These are phyloP conservation scores for Malassezia vespertilionis DNA, from an alignment of 1,284 basidiomycete species.

Conservation along the genomic window DNA sequence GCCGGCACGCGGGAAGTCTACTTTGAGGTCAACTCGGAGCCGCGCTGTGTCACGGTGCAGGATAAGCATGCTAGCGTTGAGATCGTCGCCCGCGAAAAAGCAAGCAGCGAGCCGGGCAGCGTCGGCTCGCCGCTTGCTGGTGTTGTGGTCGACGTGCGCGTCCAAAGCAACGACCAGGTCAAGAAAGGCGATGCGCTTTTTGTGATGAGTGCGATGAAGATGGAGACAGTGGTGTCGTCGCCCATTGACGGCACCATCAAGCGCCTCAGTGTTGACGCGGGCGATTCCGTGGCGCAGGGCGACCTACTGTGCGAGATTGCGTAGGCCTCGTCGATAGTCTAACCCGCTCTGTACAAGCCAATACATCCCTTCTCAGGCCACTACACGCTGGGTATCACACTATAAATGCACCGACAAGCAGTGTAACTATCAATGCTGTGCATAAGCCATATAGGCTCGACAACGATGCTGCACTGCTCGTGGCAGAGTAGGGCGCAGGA, in stretches of 20 bases:
- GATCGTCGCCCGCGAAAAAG: slow-evolving; percentile 84
- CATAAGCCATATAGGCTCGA: no score
- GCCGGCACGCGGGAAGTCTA: slow-evolving; percentile 89
- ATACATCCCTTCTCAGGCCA: background rate
- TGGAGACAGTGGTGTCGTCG: slow-evolving; percentile 83
- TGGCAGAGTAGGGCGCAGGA: no score
- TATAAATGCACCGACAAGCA: background rate
- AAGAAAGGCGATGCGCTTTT: slow-evolving; percentile 91
- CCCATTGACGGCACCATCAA: slow-evolving; percentile 91
- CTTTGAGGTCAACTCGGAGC: slow-evolving; percentile 61
- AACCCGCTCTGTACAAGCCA: no score
- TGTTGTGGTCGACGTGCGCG: slow-evolving; percentile 92
- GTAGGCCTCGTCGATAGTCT: no score
- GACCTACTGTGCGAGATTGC: slow-evolving; percentile 70
- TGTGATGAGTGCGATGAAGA: slow-evolving; percentile 52
- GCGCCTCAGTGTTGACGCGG: slow-evolving; percentile 63
- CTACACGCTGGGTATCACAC: background rate
- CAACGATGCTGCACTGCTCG: no score
- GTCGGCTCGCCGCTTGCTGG: slow-evolving; percentile 74
- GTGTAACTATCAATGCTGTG: no score
- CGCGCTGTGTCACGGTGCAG: slow-evolving; percentile 57
- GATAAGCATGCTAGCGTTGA: slow-evolving; percentile 90
- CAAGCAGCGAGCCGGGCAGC: slow-evolving; percentile 80
- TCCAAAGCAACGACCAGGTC: slow-evolving; percentile 90
- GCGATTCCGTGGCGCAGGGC: slow-evolving; percentile 76